Conservation (phyloP, 306 rosid species). For the Casuarina glauca region DNA sequence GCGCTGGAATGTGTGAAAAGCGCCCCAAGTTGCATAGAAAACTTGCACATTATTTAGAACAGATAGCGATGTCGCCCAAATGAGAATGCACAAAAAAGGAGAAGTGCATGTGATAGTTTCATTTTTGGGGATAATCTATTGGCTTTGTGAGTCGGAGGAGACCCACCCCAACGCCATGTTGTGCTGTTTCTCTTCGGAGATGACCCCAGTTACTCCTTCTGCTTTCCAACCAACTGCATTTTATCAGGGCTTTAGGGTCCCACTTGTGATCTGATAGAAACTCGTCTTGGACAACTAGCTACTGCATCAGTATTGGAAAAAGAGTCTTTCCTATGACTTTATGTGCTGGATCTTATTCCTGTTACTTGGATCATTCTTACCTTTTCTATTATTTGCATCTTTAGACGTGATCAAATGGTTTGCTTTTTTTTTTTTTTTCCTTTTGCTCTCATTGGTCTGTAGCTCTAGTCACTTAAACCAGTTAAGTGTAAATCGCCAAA, state of each 20-base stretch:
- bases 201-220: constrained; percentile 33
- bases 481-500: no score
- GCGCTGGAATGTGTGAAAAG: no score
- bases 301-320: constrained; percentile 20
- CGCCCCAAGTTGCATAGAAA: no score
- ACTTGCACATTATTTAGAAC: no score
- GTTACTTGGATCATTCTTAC: neutral
- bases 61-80: neutral
- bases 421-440: no score
- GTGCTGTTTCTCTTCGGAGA: constrained; percentile 23
- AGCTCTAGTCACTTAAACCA: no score
- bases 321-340: constrained; percentile 4
- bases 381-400: neutral
- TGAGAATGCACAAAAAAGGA: neutral
- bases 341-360: constrained; percentile 11
- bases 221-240: constrained; percentile 49
- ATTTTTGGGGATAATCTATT: neutral
- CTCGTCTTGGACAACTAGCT: constrained; percentile 16
- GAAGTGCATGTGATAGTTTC: constrained; percentile 14
- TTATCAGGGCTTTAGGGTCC: constrained; percentile 28
- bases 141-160: neutral
- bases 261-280: constrained; percentile 40
- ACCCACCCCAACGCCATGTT: constrained; percentile 6
- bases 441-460: no score
- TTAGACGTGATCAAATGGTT: no score